A percentile compares a stretch with the other conserved stretches of the same genome.
Conservation (phyloP, 495 filamentous ascomycete species). For the Talaromyces stipitatus region DNA sequence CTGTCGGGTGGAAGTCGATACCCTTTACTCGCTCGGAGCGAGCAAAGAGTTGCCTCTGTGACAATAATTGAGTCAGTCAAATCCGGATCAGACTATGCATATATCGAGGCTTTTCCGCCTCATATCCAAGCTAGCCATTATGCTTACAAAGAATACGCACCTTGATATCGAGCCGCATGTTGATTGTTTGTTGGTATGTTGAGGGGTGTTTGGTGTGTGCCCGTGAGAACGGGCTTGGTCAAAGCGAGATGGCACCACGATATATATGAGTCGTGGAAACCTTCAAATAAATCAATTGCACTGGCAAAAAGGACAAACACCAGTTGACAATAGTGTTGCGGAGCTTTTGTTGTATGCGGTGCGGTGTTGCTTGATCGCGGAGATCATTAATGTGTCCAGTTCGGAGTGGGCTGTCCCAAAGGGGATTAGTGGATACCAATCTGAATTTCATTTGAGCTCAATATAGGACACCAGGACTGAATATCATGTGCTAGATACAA, state of each 20-base stretch:
- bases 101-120: background rate
- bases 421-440: background rate
- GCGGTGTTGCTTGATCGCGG: constrained; percentile 4
- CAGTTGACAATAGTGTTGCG: background rate
- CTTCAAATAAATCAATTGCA: background rate
- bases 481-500: no score
- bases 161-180: constrained; percentile 89
- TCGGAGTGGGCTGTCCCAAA: constrained; percentile 5
- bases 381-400: constrained; percentile 9
- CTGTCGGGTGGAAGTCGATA: constrained; percentile 93
- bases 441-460: background rate
- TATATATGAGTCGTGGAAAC: background rate
- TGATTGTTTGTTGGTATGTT: constrained; percentile 28
- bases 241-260: background rate
- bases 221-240: constrained; percentile 4
- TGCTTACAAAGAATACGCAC: constrained; percentile 39
- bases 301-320: background rate
- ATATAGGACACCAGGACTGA: no score
- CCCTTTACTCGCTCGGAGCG: constrained; percentile 91
- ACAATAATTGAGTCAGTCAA: constrained; percentile 20
- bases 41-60: constrained; percentile 72
- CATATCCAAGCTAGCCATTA: background rate
- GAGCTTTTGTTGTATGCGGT: constrained; percentile 2
- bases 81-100: background rate
- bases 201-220: constrained; percentile 1